Percentiles rank a stretch among this genome's conserved stretches.
Evolutionary conservation across 2,329 filamentous ascomycete genomes (phyloP).

Genomic region (Colletotrichum sp.): DNA sequence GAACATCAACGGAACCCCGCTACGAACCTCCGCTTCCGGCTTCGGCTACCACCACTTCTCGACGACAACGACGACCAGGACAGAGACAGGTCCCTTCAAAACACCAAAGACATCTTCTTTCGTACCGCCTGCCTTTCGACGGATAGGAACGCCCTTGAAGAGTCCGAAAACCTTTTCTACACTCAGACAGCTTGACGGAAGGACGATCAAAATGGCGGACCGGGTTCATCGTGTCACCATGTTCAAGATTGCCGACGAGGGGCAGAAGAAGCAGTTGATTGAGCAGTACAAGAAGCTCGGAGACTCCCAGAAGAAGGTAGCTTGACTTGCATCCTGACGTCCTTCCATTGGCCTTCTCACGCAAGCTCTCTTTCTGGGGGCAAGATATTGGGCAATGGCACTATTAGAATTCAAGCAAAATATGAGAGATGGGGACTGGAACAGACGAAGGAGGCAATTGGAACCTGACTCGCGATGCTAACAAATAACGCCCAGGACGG

Average conservation of each 20-base stretch:
- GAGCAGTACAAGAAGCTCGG: constrained; percentile 48
- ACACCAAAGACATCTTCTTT: background rate
- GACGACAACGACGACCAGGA: background rate
- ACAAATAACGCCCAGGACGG: constrained; percentile 59
- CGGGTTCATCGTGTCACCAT: constrained; percentile 55
- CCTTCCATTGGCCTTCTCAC: background rate
- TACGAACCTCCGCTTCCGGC: background rate
- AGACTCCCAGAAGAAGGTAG: constrained; percentile 47
- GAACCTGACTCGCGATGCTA: background rate
- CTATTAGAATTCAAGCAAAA: background rate
- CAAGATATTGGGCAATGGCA: background rate
- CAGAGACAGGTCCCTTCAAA: background rate
- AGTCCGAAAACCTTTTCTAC: background rate
- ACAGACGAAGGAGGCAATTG: background rate
- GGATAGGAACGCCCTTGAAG: background rate
- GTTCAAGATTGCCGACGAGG: constrained; percentile 56
- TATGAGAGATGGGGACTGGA: background rate
- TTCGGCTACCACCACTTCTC: background rate
- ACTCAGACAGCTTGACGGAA: background rate
- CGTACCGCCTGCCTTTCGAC: background rate
- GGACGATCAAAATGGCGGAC: constrained; percentile 41
- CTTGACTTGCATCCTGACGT: background rate
- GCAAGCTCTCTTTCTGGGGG: background rate
- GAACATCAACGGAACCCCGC: constrained; percentile 1
- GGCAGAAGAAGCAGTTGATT: constrained; percentile 48